These are phyloP conservation scores for Cyphellophora attinorum DNA, from an alignment of 2,329 filamentous ascomycete species.

Conservation along the genomic window DNA sequence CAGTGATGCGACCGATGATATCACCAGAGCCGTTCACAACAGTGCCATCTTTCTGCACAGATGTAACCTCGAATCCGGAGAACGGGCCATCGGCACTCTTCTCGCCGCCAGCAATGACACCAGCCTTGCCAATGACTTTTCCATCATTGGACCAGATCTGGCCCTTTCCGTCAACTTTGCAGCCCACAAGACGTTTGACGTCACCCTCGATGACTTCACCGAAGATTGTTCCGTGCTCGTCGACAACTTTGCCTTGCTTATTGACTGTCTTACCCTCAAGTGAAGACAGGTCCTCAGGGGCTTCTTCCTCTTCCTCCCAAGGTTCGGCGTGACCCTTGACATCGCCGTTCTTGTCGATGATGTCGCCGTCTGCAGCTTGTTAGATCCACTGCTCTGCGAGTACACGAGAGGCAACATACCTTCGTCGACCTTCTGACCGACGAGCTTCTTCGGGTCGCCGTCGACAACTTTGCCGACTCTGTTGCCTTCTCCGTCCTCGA, in stretches of 20 bases:
- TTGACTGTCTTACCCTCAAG: constrained; percentile 54
- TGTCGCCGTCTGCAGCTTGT: constrained; percentile 79
- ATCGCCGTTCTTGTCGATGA: constrained; percentile 65
- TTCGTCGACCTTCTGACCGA: constrained; percentile 66
- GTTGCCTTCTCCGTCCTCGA: constrained; percentile 68
- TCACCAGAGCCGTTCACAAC: constrained; percentile 43
- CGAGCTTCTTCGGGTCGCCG: constrained; percentile 62
- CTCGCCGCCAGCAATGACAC: constrained; percentile 43
- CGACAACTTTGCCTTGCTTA: constrained; percentile 54
- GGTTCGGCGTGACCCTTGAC: constrained; percentile 51
- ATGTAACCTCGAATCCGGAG: constrained; percentile 48
- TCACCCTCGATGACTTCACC: constrained; percentile 51
- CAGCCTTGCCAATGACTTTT: constrained; percentile 50
- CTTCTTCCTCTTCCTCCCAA: constrained; percentile 40
- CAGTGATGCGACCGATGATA: constrained; percentile 50
- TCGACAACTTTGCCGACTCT: constrained; percentile 62
- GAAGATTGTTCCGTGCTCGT: constrained; percentile 48
- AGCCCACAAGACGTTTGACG: constrained; percentile 45
- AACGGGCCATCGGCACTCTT: constrained; percentile 39
- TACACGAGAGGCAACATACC: no score
- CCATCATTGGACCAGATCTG: constrained; percentile 56
- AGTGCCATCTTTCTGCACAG: constrained; percentile 49
- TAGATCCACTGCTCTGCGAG: no score
- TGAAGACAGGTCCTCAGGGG: constrained; percentile 43
- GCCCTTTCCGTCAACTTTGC: constrained; percentile 53